Evolutionary conservation across 108 stramenopile genomes (phyloP), one percentile per base, ranked within the genome.

Genomic region (Seminavis robusta): DNA sequence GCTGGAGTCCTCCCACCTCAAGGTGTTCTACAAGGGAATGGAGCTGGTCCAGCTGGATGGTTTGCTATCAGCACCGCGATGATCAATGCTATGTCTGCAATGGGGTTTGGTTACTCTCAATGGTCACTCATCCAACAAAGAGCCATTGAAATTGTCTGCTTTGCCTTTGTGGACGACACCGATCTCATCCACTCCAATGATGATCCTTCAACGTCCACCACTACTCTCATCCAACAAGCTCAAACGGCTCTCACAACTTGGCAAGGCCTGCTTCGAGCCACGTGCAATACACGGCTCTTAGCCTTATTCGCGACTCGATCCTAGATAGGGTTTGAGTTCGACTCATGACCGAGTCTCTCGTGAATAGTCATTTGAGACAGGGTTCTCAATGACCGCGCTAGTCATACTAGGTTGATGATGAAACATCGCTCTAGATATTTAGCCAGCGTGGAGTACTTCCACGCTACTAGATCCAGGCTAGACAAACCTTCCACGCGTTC

Each of bases 1-100:
- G n/a, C n/a, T n/a, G n/a, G n/a, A n/a, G n/a, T n/a, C n/a, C n/a
- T 43, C 4, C 44, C 51, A 3, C 48, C 40, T 27, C 50, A 50
- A 17, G 56, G 62, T 25, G 27, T 65, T 24, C 28, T 23, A 5
- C 76, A 77, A 55, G 76, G 76, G 8, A 71, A 68, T 44, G 69
- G 64, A 9, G 59, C 46, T 33, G 69, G 50, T 6, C 75, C 75
- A 15, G 56, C 56, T 15, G 48, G 45, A 10, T 76, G 75, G 75
- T 47, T 49, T 2, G 53, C 62, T 40, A 30, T 71, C 1, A 59
- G 60, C 33, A 56, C 57, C 0, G 31, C 58, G 2, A 31, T 76
- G 0, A 24, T 71, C 16, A 32, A 47, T 20, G 47, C n/a, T 4
- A 7, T 3, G 25, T 20, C 23, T 7, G 7, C 24, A 23, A 6